Evolutionary conservation across 441 rosid genomes (phyloP).

Genomic region (Lepidium campestre): DNA sequence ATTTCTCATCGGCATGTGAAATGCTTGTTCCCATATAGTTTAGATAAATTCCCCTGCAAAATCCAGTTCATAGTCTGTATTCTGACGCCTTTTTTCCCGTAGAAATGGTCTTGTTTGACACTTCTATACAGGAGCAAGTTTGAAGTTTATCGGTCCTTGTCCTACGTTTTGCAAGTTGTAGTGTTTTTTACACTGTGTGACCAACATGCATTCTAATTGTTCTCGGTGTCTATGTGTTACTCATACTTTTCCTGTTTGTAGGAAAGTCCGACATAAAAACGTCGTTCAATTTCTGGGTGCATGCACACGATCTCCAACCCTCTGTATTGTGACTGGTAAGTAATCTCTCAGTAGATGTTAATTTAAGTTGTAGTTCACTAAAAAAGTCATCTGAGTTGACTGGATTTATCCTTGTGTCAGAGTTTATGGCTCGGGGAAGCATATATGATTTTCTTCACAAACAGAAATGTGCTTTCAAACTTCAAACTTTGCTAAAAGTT

Average conservation of each 20-base stretch:
- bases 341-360: conserved; percentile 20
- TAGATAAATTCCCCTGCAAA: not conserved
- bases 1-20: not conserved
- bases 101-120: not conserved
- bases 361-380: conserved; percentile 19
- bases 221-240: not conserved
- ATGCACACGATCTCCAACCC: conserved; percentile 74
- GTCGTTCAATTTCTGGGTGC: conserved; percentile 96
- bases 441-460: conserved; percentile 83
- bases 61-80: not conserved
- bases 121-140: not conserved
- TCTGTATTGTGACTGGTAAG: conserved; percentile 94
- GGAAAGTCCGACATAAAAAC: conserved; percentile 94
- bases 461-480: conserved; percentile 72
- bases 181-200: not conserved
- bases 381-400: conserved; percentile 4
- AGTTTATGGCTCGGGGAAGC: conserved; percentile 86
- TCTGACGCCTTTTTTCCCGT: not conserved
- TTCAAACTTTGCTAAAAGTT: conserved; percentile 75
- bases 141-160: not conserved
- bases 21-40: not conserved
- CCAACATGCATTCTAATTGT: conserved; percentile 4
- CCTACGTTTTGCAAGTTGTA: not conserved
- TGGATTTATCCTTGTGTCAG: conserved; percentile 18
- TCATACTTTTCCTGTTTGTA: conserved; percentile 27